Percentiles rank a stretch among this genome's conserved stretches.
Conservation (phyloP, 1,284 basidiomycete genomes). For the Malassezia dermatis region DNA sequence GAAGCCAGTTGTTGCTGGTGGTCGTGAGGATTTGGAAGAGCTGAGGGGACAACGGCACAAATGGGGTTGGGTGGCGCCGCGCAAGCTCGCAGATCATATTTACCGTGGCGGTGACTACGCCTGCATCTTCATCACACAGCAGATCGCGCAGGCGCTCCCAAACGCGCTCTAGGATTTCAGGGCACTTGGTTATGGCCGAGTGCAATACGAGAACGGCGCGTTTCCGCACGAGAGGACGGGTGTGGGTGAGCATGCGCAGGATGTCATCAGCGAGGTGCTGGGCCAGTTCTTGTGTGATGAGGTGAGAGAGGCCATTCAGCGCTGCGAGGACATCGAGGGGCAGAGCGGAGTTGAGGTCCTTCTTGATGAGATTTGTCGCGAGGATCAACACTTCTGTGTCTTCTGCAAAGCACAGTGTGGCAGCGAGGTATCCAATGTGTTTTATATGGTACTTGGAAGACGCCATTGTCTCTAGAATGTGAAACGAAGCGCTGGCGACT, state of each 20-base stretch:
- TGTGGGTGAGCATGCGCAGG: slow-evolving; percentile 79
- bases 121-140: slow-evolving; percentile 48
- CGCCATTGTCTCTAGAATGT: slow-evolving; percentile 96
- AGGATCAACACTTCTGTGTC: slow-evolving; percentile 96
- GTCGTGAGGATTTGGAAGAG: slow-evolving; percentile 88
- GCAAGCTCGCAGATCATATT: slow-evolving; percentile 91
- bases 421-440: slow-evolving; percentile 88
- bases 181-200: slow-evolving; percentile 36
- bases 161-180: slow-evolving; percentile 28
- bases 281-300: slow-evolving; percentile 76
- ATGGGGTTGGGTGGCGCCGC: slow-evolving; percentile 31
- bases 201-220: slow-evolving; percentile 73
- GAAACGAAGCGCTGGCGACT: slow-evolving; percentile 52
- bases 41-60: slow-evolving; percentile 60
- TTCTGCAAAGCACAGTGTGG: slow-evolving; percentile 78
- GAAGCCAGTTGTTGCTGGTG: slow-evolving; percentile 97
- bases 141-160: slow-evolving; percentile 62
- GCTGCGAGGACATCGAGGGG: slow-evolving; percentile 68
- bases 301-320: slow-evolving; percentile 75
- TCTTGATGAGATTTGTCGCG: slow-evolving; percentile 93
- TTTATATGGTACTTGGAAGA: slow-evolving; percentile 82
- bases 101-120: slow-evolving; percentile 81
- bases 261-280: slow-evolving; percentile 79
- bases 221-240: slow-evolving; percentile 71
- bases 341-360: slow-evolving; percentile 72